Conservation (phyloP, 1,284 basidiomycete genomes). For the Ceratobasidium sp. region DNA sequence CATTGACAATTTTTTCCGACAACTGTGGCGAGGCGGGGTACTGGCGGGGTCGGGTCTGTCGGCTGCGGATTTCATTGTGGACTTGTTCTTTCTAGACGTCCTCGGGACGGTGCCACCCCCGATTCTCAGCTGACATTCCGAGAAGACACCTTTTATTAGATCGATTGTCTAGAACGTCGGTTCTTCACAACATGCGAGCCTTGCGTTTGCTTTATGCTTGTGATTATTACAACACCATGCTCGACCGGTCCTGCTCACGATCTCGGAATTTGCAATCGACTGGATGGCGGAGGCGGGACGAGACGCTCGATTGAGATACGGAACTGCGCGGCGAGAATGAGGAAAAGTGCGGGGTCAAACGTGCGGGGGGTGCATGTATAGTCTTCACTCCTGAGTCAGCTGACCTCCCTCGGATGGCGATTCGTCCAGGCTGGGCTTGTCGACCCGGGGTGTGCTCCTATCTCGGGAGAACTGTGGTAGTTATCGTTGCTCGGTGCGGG, state of each 20-base stretch:
- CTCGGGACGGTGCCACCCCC: slow-evolving; percentile 1
- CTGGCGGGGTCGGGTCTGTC: slow-evolving; percentile 1
- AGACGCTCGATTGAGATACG: slow-evolving; percentile 1
- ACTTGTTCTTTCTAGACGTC: neutral
- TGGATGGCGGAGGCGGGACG: neutral
- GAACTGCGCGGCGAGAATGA: neutral
- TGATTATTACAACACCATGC: slow-evolving; percentile 8
- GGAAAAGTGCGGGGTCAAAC: slow-evolving; percentile 8
- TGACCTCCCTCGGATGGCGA: neutral
- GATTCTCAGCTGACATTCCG: slow-evolving; percentile 19
- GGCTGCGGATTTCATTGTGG: neutral
- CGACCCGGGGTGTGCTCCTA: slow-evolving; percentile 13
- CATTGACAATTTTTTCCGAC: neutral
- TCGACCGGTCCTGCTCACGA: neutral
- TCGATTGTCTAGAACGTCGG: slow-evolving; percentile 10
- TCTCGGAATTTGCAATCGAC: slow-evolving; percentile 2
- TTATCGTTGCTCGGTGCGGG: slow-evolving; percentile 21
- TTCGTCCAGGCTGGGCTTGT: neutral
- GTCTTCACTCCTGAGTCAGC: neutral
- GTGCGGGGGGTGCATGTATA: slow-evolving; percentile 4
- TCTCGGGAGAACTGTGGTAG: slow-evolving; percentile 32
- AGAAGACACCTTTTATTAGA: slow-evolving; percentile 11
- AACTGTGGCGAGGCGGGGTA: neutral
- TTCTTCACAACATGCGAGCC: neutral
- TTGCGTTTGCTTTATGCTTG: too few species aligned